A percentile compares a stretch with the other conserved stretches of the same genome.
phyloP scores from a whole-genome alignment of 345 rosid genomes.

The Combretum micranthum region DNA sequence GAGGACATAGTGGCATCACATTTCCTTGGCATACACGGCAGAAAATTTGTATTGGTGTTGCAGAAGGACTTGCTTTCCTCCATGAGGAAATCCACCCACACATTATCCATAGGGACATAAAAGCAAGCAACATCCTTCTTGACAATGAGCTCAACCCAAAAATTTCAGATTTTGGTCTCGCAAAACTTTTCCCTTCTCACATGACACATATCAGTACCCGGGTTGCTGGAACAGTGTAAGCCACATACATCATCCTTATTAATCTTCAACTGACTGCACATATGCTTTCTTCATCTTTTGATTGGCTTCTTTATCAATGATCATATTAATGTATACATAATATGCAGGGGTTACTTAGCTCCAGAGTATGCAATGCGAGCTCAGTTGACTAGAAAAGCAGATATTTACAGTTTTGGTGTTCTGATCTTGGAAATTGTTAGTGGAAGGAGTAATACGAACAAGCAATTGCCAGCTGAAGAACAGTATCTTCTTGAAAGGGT shows the following conservation, averaged over 20 bases:
- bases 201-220: conserved; percentile 1
- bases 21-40: conserved; percentile 4
- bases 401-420: neutral
- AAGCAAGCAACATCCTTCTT: conserved; percentile 5
- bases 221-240: conserved; percentile 9
- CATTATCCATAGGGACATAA: conserved; percentile 6
- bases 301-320: too few relatives aligned
- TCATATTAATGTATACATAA: too few relatives aligned
- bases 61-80: conserved; percentile 12
- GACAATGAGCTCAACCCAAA: conserved; percentile 2
- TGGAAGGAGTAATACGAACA: neutral
- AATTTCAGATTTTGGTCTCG: conserved; percentile 8
- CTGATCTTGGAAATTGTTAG: neutral
- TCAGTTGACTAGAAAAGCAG: neutral
- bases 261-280: too few relatives aligned
- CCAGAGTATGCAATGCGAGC: neutral
- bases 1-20: neutral
- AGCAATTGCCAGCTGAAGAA: neutral
- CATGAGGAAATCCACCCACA: conserved; percentile 7
- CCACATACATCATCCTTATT: too few relatives aligned
- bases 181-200: conserved; percentile 2
- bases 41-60: conserved; percentile 10
- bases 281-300: too few relatives aligned
- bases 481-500: conserved; percentile 8
- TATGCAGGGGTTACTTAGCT: neutral